Evolutionary conservation across 2,329 filamentous ascomycete genomes (phyloP).

Genomic region (Aspergillus fijiensis): DNA sequence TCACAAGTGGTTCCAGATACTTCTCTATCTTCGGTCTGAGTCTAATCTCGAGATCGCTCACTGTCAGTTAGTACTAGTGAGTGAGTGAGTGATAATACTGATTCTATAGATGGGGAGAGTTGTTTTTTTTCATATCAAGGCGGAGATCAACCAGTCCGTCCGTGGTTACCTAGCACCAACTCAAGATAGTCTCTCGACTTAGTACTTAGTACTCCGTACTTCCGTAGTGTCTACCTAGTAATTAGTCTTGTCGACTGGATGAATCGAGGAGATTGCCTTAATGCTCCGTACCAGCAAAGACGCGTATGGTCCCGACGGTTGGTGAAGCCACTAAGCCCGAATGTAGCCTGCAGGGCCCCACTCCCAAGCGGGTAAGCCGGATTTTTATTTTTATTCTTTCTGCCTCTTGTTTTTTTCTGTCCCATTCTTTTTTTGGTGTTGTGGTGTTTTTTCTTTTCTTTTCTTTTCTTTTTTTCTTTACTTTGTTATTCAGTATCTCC

Average conservation of each 20-base stretch:
- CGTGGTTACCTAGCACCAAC: background rate
- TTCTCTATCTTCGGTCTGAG: background rate
- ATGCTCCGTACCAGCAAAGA: conserved; percentile 5
- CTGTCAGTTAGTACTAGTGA: no score
- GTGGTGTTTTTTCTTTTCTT: background rate
- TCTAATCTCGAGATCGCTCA: no score
- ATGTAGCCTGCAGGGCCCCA: conserved; percentile 2
- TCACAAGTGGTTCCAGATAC: background rate
- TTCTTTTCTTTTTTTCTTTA: background rate
- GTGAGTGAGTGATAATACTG: background rate
- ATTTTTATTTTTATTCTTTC: conserved; percentile 11
- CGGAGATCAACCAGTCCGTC: background rate
- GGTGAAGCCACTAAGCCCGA: conserved; percentile 5
- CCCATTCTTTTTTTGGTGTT: background rate
- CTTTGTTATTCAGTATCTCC: no score
- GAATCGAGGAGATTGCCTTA: conserved; percentile 1
- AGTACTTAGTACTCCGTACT: no score
- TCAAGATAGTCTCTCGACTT: no score
- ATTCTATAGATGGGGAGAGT: background rate
- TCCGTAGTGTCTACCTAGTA: background rate
- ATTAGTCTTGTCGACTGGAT: background rate
- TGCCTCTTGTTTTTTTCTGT: background rate
- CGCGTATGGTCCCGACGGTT: conserved; percentile 9
- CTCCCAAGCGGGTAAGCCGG: conserved; percentile 16
- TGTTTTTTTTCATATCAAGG: background rate